Base-by-base conservation (phyloP, 208 protist species). In the Acanthamoeba healyi region DNA sequence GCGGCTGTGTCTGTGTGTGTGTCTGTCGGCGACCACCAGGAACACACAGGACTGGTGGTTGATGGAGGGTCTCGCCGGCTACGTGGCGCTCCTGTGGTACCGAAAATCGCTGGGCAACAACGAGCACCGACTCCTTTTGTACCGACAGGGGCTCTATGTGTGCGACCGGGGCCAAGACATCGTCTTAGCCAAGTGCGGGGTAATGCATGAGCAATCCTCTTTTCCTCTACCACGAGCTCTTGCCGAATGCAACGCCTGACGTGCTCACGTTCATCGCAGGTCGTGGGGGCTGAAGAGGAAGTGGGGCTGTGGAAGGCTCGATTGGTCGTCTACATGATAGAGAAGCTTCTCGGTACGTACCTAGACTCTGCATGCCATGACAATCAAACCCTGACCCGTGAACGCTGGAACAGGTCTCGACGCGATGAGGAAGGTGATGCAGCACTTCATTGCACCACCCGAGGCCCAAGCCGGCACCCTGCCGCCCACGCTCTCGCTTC, bases 281-380 rank as follows among this genome's bases (percentile, higher is more conserved):
- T 81, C 17, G 70, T 81, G 12, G 70, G 70, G 14, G 70, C 70
- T 26, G 70, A 81, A 81, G 70, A 81, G 70, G 15, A 81, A 14
- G 70, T 81, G 38, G 70, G 38, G n/a, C 26, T 81, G 70, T 81
- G 54, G 46, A 96, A 96, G 61, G 82, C 95, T 44, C 86, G 89
- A 40, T 24, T 96, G 0, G 77, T 96, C 14, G 91, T 96, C 0
- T 94, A 95, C 54, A 94, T 96, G 95, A 94, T 96, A 46, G 95
- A 96, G 56, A 74, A 92, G 46, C 72, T 46, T 54, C 92, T 96
- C 17, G 65, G 79, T 17, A 74, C 86, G 81, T 92, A 2, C n/a
- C n/a, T n/a, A n/a, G n/a, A n/a, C n/a, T n/a, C n/a, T n/a, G n/a
- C n/a, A n/a, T n/a, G n/a, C n/a, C n/a, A n/a, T n/a, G n/a, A n/a